Conservation (phyloP, 495 filamentous ascomycete genomes). For the Cryomyces minteri region DNA sequence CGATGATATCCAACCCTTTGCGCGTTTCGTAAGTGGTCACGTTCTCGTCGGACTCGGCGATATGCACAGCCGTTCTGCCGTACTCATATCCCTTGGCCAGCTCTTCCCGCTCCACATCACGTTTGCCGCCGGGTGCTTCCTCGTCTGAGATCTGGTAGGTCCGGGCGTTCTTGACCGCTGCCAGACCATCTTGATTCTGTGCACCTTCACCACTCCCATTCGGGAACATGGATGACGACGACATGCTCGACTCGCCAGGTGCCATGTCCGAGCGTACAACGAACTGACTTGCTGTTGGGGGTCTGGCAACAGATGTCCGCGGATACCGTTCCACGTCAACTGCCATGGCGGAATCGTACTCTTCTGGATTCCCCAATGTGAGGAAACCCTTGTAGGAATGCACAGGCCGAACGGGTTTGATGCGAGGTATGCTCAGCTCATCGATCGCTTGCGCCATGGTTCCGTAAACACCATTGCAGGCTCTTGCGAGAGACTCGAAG, state of each 20-base stretch:
- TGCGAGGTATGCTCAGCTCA: conserved; percentile 52
- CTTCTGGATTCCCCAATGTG: conserved; percentile 55
- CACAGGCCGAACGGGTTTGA: conserved; percentile 55
- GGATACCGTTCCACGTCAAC: conserved; percentile 87
- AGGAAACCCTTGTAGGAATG: conserved; percentile 64
- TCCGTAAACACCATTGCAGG: conserved; percentile 51
- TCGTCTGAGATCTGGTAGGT: conserved; percentile 67
- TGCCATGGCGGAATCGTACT: conserved; percentile 56
- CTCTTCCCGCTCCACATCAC: conserved; percentile 66
- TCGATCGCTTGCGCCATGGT: conserved; percentile 73
- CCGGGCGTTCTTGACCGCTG: conserved; percentile 48
- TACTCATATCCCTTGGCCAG: conserved; percentile 89
- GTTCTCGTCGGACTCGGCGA: conserved; percentile 65
- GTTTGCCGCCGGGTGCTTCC: conserved; percentile 56
- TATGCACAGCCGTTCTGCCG: conserved; percentile 77
- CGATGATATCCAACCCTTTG: conserved; percentile 59
- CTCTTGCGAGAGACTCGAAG: conserved; percentile 42
- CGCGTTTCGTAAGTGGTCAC: conserved; percentile 65
- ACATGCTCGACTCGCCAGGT: conserved; percentile 23
- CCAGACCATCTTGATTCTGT: conserved; percentile 29
- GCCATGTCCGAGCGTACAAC: conserved; percentile 32
- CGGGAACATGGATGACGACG: conserved; percentile 28
- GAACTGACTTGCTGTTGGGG: conserved; percentile 59
- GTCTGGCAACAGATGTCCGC: conserved; percentile 54
- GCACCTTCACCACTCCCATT: conserved; percentile 25